phyloP scores from a whole-genome alignment of 805 yeast species.

The Pichia paraexigua region DNA sequence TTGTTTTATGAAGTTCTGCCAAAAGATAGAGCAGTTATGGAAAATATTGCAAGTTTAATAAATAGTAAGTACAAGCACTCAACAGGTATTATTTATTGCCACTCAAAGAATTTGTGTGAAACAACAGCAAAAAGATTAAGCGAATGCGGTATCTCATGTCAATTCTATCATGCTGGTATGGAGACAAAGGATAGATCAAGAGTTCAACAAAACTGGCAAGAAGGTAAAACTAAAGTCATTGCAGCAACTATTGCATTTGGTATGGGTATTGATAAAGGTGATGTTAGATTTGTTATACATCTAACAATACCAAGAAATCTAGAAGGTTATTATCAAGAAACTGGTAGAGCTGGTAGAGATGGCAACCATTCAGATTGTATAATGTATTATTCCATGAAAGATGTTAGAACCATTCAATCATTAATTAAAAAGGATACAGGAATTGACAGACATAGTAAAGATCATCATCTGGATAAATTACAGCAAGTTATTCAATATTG shows the following conservation, averaged over 20 bases:
- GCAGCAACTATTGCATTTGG: conserved; percentile 99
- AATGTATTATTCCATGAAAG: conserved; percentile 72
- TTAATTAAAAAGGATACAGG: conserved; percentile 74
- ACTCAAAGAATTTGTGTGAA: conserved; percentile 84
- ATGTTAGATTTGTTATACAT: conserved; percentile 88
- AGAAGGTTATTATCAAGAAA: conserved; percentile 96
- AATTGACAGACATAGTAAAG: conserved; percentile 53
- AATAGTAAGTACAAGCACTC: conserved; percentile 40
- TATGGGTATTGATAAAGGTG: conserved; percentile 97
- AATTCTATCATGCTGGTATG: conserved; percentile 95
- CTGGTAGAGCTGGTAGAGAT: conserved; percentile 98
- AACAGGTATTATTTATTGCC: conserved; percentile 91
- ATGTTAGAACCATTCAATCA: conserved; percentile 66
- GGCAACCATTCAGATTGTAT: conserved; percentile 78
- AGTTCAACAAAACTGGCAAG: conserved; percentile 83
- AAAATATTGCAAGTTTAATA: conserved; percentile 54
- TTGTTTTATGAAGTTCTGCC: conserved; percentile 67
- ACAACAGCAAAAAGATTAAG: conserved; percentile 57
- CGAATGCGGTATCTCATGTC: conserved; percentile 55
- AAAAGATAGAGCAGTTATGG: conserved; percentile 50
- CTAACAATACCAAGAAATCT: conserved; percentile 79
- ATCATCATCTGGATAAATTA: conserved; percentile 68
- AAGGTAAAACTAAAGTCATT: conserved; percentile 59
- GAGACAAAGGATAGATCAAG: conserved; percentile 57
- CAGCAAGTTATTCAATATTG: conserved; percentile 85